Conservation (phyloP, 2,329 filamentous ascomycete genomes). For the Apiospora kogelbergensis region DNA sequence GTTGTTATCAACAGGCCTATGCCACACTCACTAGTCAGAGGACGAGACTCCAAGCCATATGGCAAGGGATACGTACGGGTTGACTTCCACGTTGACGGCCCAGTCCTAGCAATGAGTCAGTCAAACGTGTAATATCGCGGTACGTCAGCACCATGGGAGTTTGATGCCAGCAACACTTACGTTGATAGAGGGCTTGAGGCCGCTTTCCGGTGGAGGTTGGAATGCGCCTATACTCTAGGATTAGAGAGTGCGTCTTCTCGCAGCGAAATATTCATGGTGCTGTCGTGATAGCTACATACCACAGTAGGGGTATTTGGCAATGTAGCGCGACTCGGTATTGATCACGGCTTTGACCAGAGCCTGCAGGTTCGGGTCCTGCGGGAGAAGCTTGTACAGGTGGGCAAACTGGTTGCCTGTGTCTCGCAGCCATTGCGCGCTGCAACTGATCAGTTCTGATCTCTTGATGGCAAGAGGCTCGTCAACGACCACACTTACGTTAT, state of each 20-base stretch:
- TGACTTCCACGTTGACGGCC: neutral
- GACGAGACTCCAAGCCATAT: too few relatives aligned
- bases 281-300: neutral
- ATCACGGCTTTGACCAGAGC: constrained; percentile 10
- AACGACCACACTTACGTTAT: neutral
- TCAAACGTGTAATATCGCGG: neutral
- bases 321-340: constrained; percentile 10
- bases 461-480: neutral
- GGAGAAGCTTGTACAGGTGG: constrained; percentile 7
- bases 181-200: neutral
- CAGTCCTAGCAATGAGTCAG: neutral
- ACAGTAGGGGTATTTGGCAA: constrained; percentile 9
- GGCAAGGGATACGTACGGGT: neutral
- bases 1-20: constrained; percentile 4
- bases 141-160: neutral
- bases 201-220: constrained; percentile 8
- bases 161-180: neutral
- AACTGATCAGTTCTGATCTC: neutral
- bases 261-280: too few relatives aligned
- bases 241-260: neutral
- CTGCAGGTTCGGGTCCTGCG: neutral
- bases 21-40: neutral
- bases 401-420: constrained; percentile 11
- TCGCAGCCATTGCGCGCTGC: constrained; percentile 10
- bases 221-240: neutral